Evolutionary conservation across 352 stramenopile species (phyloP).

Genomic region (Globisporangium carolinianum): DNA sequence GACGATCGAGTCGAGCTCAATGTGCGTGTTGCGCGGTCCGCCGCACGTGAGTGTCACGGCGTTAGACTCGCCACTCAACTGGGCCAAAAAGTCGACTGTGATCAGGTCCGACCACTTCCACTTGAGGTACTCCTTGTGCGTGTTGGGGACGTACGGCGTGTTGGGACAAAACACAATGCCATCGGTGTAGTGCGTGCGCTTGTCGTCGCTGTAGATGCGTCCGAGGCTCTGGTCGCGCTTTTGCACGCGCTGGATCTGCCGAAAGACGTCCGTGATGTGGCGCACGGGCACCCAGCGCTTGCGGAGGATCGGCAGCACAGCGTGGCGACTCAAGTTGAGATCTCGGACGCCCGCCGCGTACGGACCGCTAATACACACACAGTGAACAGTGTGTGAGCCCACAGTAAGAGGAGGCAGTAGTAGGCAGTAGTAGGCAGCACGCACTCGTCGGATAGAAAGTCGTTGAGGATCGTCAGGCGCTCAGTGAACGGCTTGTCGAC

Average conservation of each 20-base stretch:
- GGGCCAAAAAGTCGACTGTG: slow-evolving; percentile 80
- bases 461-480: slow-evolving; percentile 70
- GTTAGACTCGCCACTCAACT: slow-evolving; percentile 44
- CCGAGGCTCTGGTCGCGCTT: slow-evolving; percentile 74
- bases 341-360: slow-evolving; percentile 64
- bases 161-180: slow-evolving; percentile 88
- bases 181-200: slow-evolving; percentile 85
- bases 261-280: slow-evolving; percentile 80
- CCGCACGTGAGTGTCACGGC: slow-evolving; percentile 61
- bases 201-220: slow-evolving; percentile 77
- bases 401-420: not conserved
- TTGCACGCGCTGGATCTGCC: slow-evolving; percentile 68
- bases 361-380: slow-evolving; percentile 30
- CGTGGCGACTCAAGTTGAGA: slow-evolving; percentile 53
- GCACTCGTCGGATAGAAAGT: slow-evolving; percentile 82
- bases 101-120: slow-evolving; percentile 91
- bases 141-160: slow-evolving; percentile 78
- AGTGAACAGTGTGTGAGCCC: too few relatives aligned
- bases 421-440: slow-evolving; percentile 5
- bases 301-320: slow-evolving; percentile 67
- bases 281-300: slow-evolving; percentile 81
- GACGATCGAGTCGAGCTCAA: slow-evolving; percentile 81
- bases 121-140: slow-evolving; percentile 87
- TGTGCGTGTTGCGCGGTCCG: slow-evolving; percentile 64
- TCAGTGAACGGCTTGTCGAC: slow-evolving; percentile 80